Percentiles rank a stretch among this genome's conserved stretches.
Evolutionary conservation across 2,329 filamentous ascomycete species (phyloP).

Genomic region (Colletotrichum tropicale): DNA sequence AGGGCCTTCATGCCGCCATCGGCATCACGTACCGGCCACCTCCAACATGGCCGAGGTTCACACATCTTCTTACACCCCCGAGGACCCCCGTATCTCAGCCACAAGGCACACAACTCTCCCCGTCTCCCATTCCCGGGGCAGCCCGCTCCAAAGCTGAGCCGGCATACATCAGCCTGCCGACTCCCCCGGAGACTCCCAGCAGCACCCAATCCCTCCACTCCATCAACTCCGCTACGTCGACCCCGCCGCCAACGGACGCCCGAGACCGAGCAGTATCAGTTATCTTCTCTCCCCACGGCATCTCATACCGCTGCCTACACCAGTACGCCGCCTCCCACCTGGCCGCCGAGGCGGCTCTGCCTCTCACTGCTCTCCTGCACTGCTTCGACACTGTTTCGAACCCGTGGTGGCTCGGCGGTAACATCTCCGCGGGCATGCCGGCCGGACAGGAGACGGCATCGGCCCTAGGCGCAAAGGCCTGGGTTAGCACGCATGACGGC

Average conservation of each 20-base stretch:
- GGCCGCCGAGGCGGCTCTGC: conserved; percentile 58
- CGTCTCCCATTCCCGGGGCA: conserved; percentile 7
- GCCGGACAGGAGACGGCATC: conserved; percentile 61
- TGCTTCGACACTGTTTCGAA: conserved; percentile 64
- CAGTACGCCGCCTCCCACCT: conserved; percentile 64
- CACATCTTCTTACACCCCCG: conserved; percentile 7
- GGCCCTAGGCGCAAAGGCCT: conserved; percentile 56
- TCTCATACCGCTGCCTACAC: conserved; percentile 55
- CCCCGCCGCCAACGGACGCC: conserved; percentile 30
- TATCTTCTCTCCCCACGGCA: conserved; percentile 69
- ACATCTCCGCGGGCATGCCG: conserved; percentile 60
- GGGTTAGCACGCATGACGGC: conserved; percentile 67
- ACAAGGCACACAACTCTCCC: conserved; percentile 4
- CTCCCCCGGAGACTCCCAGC: conserved; percentile 39
- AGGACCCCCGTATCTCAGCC: conserved; percentile 27
- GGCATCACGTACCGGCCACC: conserved; percentile 75
- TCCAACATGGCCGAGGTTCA: conserved; percentile 26
- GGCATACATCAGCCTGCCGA: conserved; percentile 30
- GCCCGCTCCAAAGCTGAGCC: conserved; percentile 16
- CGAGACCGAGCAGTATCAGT: conserved; percentile 58
- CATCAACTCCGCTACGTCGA: conserved; percentile 37
- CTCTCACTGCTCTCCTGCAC: conserved; percentile 68
- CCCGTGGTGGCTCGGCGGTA: conserved; percentile 66
- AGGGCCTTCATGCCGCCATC: conserved; percentile 68
- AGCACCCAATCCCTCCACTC: conserved; percentile 33